phyloP scores from a whole-genome alignment of 768 basidiomycete genomes.

The Tylopilus sp. region DNA sequence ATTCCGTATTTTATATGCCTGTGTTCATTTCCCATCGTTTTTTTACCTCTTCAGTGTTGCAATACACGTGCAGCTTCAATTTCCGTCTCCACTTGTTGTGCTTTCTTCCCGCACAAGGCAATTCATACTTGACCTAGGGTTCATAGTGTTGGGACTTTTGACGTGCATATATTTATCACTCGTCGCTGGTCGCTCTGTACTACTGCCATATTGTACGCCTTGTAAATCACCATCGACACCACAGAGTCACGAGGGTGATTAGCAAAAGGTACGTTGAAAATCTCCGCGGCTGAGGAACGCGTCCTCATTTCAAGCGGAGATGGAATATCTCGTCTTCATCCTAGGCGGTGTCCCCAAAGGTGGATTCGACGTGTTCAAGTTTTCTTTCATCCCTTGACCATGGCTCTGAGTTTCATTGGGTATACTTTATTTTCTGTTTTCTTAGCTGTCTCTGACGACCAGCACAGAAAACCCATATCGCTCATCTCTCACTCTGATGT shows the following conservation, averaged over 20 bases:
- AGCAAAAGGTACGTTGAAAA: background rate
- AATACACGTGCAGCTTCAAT: constrained; percentile 19
- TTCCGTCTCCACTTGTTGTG: background rate
- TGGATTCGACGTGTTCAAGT: constrained; percentile 10
- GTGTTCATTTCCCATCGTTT: background rate
- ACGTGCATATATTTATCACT: constrained; percentile 5
- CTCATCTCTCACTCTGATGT: constrained; percentile 91
- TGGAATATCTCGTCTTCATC: constrained; percentile 13
- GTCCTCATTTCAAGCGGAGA: constrained; percentile 28
- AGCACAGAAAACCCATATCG: constrained; percentile 77
- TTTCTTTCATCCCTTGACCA: constrained; percentile 31
- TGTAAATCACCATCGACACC: background rate
- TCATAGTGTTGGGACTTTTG: background rate
- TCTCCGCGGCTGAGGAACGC: background rate
- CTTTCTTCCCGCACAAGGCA: background rate
- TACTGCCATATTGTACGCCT: background rate
- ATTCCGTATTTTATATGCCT: background rate
- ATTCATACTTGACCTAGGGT: background rate
- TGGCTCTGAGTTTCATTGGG: constrained; percentile 80
- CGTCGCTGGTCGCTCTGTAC: constrained; percentile 12
- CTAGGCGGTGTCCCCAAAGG: constrained; percentile 11
- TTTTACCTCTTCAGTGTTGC: background rate
- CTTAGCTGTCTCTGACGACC: constrained; percentile 10
- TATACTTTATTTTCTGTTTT: constrained; percentile 27
- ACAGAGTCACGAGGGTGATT: background rate